Base-by-base conservation (phyloP, 2,329 filamentous ascomycete species). In the Botrytis fabae region DNA sequence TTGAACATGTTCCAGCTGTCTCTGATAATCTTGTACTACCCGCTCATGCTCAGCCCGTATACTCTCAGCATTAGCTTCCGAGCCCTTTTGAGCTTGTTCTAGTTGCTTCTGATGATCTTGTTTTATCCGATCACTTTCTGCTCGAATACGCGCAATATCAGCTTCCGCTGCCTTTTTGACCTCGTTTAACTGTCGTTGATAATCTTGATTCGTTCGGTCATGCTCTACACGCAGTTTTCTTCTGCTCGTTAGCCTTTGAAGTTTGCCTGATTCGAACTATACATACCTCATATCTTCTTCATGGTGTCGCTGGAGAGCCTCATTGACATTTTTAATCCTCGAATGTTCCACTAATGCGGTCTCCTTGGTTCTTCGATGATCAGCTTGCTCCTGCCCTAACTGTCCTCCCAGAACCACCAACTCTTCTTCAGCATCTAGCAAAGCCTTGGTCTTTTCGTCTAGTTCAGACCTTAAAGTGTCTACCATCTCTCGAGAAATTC, bases 401-500 rank as follows among this genome's bases (percentile, higher is more conserved):
- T 86, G 85, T n/a, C 83, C 84, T 70, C 86, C 83, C 18, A 90
- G 81, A 7, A 85, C 83, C 14, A 85, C 81, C 8, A 85, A 78
- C 57, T 85, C 83, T 18, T 83, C 82, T 65, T 87, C 83, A 2
- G 83, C 81, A 57, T 86, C 84, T 74, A 87, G 83, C 40, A 90
- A 78, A 1, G 83, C 81, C 46, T 82, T 82, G 35, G 90, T 90
- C 75, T 91, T 93, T 74, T 95, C 91, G 74, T 92, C 90, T 0
- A 97, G 82, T 80, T 98, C 92, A 7, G 86, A 86, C 68, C 93
- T 90, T 46, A 99, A 85, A 1, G 92, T 91, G 81, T 99, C 96
- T 5, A 99, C 93, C 54, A 98, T 85, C 78, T 98, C 94, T 59
- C 95, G 89, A n/a, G 97, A 97, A 54, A 99, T 92, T 6, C 95